Conservation (phyloP, 345 rosid genomes). For the Arabis hirsuta region DNA sequence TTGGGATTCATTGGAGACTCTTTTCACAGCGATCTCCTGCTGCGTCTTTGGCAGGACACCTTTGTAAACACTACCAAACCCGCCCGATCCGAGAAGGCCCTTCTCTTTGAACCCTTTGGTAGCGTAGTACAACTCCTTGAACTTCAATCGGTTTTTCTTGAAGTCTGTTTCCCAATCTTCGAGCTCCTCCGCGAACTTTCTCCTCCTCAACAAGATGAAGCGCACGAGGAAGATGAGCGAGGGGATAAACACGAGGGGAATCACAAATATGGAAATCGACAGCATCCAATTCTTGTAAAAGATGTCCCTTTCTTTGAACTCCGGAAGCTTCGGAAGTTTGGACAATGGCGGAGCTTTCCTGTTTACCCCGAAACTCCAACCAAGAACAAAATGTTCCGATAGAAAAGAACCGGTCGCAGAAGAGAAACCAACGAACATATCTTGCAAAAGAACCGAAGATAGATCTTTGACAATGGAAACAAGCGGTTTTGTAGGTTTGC, state of each 20-base stretch:
- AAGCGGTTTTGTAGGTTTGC: constrained; percentile 55
- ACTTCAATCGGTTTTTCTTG: constrained; percentile 65
- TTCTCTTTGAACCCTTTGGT: constrained; percentile 55
- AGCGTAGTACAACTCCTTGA: constrained; percentile 64
- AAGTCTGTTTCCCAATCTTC: constrained; percentile 76
- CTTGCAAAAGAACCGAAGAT: constrained; percentile 40
- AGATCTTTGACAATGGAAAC: constrained; percentile 51
- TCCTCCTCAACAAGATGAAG: constrained; percentile 44
- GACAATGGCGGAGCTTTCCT: constrained; percentile 50
- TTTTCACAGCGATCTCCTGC: constrained; percentile 68
- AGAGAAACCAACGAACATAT: constrained; percentile 67
- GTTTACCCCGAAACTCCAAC: constrained; percentile 67
- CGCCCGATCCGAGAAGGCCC: constrained; percentile 73
- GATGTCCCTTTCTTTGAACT: constrained; percentile 12
- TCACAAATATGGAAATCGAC: constrained; percentile 7
- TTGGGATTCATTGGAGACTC: constrained; percentile 66
- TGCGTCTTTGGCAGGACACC: constrained; percentile 56
- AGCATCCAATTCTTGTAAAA: constrained; percentile 45
- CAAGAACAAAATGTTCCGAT: constrained; percentile 53
- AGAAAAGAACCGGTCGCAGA: constrained; percentile 48
- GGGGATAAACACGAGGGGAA: constrained; percentile 28
- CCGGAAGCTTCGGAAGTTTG: constrained; percentile 58
- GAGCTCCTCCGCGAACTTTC: constrained; percentile 59
- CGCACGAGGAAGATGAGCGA: background rate
- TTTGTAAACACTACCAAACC: constrained; percentile 73